Percentiles rank a stretch among this genome's conserved stretches.
Conservation (phyloP, 306 rosid species). For the Cicer cuneatum region DNA sequence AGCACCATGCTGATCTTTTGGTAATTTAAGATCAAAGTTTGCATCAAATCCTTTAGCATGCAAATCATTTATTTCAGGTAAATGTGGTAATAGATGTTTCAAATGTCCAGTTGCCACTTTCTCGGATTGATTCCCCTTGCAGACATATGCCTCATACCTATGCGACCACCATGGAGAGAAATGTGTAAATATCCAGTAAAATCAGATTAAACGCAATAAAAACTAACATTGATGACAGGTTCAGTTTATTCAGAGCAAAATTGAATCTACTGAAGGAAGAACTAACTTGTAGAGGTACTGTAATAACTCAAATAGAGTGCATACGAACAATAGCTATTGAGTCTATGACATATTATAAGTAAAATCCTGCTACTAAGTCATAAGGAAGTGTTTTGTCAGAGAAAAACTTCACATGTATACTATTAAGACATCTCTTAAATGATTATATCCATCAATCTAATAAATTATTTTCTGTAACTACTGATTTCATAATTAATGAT, state of each 20-base stretch:
- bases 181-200: constrained; percentile 25
- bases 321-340: neutral
- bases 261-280: constrained; percentile 33
- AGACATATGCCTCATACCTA: constrained; percentile 78
- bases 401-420: constrained; percentile 26
- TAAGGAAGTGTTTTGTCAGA: neutral
- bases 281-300: constrained; percentile 1
- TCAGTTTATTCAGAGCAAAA: constrained; percentile 29
- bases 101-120: constrained; percentile 67
- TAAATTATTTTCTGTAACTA: neutral
- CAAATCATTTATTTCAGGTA: constrained; percentile 63
- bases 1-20: constrained; percentile 58
- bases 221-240: constrained; percentile 17
- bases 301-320: neutral
- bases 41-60: constrained; percentile 64
- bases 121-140: constrained; percentile 56
- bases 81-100: constrained; percentile 71
- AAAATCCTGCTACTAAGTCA: constrained; percentile 30
- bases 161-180: constrained; percentile 38
- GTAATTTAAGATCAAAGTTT: constrained; percentile 62
- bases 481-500: constrained; percentile 1
- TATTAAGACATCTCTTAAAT: constrained; percentile 13
- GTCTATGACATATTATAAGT: constrained; percentile 7
- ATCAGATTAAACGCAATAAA: constrained; percentile 22
- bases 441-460: constrained; percentile 16